Conservation (phyloP, 257 asterid species). For the Salvia miltiorrhiza region DNA sequence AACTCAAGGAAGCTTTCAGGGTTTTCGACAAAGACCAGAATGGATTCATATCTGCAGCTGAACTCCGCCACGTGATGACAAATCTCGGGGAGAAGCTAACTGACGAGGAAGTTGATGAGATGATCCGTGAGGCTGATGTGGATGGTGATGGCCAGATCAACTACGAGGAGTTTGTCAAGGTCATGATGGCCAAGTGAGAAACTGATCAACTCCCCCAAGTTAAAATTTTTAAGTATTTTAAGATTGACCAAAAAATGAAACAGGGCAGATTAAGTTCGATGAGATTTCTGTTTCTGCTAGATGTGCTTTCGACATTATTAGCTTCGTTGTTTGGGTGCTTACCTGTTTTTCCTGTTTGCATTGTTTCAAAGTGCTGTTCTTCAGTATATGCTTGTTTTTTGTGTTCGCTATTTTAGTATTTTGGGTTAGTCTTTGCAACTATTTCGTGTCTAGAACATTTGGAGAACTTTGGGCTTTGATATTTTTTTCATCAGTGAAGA, state of each 20-base stretch:
- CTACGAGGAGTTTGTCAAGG: slow-evolving; percentile 70
- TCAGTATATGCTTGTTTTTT: slow-evolving; percentile 36
- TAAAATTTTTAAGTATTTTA: slow-evolving; percentile 29
- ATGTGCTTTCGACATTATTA: slow-evolving; percentile 24
- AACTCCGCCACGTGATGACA: slow-evolving; percentile 62
- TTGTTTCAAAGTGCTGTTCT: slow-evolving; percentile 34
- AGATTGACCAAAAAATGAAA: slow-evolving; percentile 34
- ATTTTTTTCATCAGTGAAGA: slow-evolving; percentile 17
- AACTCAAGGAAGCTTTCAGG: slow-evolving; percentile 57
- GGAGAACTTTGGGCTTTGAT: slow-evolving; percentile 22
- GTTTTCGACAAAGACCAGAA: slow-evolving; percentile 60
- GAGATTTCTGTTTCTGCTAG: slow-evolving; percentile 41
- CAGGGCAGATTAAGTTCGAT: slow-evolving; percentile 37
- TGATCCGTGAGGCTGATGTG: slow-evolving; percentile 65
- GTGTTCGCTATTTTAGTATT: slow-evolving; percentile 23
- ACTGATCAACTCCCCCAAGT: slow-evolving; percentile 27
- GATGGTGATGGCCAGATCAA: slow-evolving; percentile 75
- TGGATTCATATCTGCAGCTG: slow-evolving; percentile 57
- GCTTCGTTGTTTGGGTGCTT: slow-evolving; percentile 27
- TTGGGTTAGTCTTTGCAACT: slow-evolving; percentile 28
- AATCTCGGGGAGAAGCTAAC: slow-evolving; percentile 65
- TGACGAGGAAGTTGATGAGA: slow-evolving; percentile 54
- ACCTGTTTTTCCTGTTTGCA: slow-evolving; percentile 30
- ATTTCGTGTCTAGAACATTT: slow-evolving; percentile 23
- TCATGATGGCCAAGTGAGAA: slow-evolving; percentile 75